These are phyloP conservation scores for Casuarina glauca DNA, from an alignment of 306 rosid species.

Conservation along the genomic window DNA sequence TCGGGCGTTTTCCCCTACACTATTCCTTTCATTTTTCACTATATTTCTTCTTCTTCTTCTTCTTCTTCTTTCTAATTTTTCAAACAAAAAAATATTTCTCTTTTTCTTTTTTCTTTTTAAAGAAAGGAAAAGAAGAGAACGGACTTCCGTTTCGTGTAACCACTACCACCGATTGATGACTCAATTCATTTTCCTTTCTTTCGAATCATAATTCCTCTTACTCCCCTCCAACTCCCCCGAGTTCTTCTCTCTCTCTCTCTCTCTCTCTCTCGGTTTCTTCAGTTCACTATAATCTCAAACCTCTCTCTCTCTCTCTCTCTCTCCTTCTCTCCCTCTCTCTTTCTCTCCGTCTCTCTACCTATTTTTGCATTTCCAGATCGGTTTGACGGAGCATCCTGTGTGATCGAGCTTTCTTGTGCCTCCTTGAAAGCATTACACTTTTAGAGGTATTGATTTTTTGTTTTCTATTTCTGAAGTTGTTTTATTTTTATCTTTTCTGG, in stretches of 20 bases:
- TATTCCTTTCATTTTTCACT: background rate
- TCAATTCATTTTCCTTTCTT: constrained; percentile 25
- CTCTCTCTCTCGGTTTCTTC: constrained; percentile 10
- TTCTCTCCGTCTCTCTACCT: constrained; percentile 13
- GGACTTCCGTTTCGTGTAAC: constrained; percentile 50
- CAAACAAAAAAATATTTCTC: background rate
- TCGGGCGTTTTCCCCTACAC: background rate
- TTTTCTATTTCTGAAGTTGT: background rate
- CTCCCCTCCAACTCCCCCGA: constrained; percentile 27
- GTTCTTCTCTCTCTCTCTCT: background rate
- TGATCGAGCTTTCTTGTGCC: constrained; percentile 22
- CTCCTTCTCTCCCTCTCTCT: constrained; percentile 11
- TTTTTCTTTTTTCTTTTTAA: background rate
- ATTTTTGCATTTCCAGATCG: constrained; percentile 24
- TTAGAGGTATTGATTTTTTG: constrained; percentile 17
- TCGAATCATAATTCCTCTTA: constrained; percentile 35
- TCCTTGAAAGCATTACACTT: constrained; percentile 17
- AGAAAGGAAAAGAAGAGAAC: constrained; percentile 11
- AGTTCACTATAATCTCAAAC: too few species aligned
- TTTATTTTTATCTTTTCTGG: background rate
- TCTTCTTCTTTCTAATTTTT: background rate
- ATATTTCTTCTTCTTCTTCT: too few species aligned
- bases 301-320: constrained; percentile 17
- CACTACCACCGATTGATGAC: constrained; percentile 39
- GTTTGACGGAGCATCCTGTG: constrained; percentile 22